Percentiles rank a stretch among this genome's conserved stretches.
Evolutionary conservation across 139 green algal species (phyloP).

Genomic region (Zygnema cylindricum): DNA sequence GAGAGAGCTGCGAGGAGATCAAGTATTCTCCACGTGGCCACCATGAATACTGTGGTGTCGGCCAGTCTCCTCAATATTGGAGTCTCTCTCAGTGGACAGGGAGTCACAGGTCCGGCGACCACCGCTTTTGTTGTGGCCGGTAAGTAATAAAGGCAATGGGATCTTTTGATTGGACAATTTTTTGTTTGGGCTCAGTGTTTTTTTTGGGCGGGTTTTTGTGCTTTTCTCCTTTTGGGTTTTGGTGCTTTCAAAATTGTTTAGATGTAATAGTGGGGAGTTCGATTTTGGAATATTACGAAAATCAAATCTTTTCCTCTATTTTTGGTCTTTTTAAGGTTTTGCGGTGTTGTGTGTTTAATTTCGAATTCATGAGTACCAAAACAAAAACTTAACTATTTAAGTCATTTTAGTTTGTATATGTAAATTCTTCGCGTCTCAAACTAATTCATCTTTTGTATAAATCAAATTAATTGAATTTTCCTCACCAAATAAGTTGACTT

Average conservation of each 20-base stretch:
- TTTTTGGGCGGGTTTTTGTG: conserved; percentile 13
- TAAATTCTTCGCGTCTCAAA: not conserved
- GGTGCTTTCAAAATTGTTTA: too few relatives aligned
- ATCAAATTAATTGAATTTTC: too few relatives aligned
- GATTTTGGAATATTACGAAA: too few relatives aligned
- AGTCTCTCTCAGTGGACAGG: conserved; percentile 76
- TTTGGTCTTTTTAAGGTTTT: too few relatives aligned
- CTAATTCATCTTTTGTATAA: too few relatives aligned
- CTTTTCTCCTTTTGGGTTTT: not conserved
- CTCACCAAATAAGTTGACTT: too few relatives aligned
- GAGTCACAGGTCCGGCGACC: conserved; percentile 27
- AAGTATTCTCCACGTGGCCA: conserved; percentile 60
- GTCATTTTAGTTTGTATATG: not conserved
- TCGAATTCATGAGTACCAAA: too few relatives aligned
- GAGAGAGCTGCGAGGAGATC: conserved; percentile 43
- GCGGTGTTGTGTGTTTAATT: too few relatives aligned
- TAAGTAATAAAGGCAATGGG: conserved; percentile 16
- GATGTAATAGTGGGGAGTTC: too few relatives aligned
- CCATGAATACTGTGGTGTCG: conserved; percentile 74
- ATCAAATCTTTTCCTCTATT: too few relatives aligned
- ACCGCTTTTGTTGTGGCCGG: conserved; percentile 42
- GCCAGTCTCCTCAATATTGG: conserved; percentile 91
- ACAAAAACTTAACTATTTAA: conserved; percentile 1
- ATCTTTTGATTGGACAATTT: not conserved
- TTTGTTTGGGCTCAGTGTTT: not conserved